These are phyloP conservation scores for Pythium phragmiticola DNA, from an alignment of 352 stramenopile species.

Conservation along the genomic window DNA sequence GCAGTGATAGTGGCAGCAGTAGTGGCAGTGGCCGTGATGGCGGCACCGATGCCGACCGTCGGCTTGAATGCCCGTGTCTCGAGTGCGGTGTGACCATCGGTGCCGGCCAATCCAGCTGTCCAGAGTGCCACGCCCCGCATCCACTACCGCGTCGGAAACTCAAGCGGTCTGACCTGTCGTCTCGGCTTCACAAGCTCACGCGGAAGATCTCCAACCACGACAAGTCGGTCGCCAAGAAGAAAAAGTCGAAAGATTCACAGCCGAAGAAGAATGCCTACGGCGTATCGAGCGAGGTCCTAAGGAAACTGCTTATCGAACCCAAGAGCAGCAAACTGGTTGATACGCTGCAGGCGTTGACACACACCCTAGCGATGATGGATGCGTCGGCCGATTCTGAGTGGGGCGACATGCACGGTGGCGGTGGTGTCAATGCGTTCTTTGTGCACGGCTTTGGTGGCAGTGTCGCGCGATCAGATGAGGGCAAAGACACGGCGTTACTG, in stretches of 20 bases:
- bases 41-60: constrained; percentile 17
- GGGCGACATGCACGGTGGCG: constrained; percentile 42
- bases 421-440: constrained; percentile 41
- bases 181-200: constrained; percentile 13
- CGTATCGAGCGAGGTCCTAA: constrained; percentile 61
- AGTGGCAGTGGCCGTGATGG: constrained; percentile 25
- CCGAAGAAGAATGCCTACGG: constrained; percentile 50
- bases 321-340: constrained; percentile 53
- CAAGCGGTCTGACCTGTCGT: constrained; percentile 16
- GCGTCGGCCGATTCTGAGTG: constrained; percentile 74
- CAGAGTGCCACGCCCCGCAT: constrained; percentile 36
- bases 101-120: constrained; percentile 30
- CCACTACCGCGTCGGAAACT: constrained; percentile 29
- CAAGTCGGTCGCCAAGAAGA: constrained; percentile 36
- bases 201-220: constrained; percentile 28
- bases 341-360: constrained; percentile 74
- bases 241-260: constrained; percentile 27
- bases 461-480: constrained; percentile 23
- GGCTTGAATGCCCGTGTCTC: constrained; percentile 21
- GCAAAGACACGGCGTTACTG: constrained; percentile 64
- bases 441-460: constrained; percentile 49
- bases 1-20: constrained; percentile 23
- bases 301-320: constrained; percentile 50
- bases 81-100: constrained; percentile 28
- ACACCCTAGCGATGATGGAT: constrained; percentile 85